A percentile compares a stretch with the other conserved stretches of the same genome.
These are phyloP conservation scores for Xylariaceae sp. DNA, from an alignment of 2,329 filamentous ascomycete species.

Conservation along the genomic window DNA sequence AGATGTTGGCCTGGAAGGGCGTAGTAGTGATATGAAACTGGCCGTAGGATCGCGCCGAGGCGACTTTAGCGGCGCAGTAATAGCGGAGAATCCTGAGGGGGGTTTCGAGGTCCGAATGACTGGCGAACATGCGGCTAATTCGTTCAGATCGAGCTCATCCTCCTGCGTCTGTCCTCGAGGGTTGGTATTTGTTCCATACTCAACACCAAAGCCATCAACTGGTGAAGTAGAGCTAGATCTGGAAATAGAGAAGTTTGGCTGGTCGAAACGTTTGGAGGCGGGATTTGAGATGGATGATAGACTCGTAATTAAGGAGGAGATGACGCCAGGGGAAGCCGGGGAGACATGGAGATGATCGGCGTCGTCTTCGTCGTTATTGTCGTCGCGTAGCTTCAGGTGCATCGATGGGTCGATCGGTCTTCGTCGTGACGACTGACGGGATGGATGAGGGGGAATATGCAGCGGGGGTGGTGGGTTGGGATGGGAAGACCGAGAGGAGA, in stretches of 20 bases:
- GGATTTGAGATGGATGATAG: slow-evolving; percentile 64
- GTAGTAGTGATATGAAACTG: slow-evolving; percentile 56
- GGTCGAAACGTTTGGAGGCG: slow-evolving; percentile 65
- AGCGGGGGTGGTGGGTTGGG: slow-evolving; percentile 12
- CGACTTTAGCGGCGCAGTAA: slow-evolving; percentile 60
- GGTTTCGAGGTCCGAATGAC: slow-evolving; percentile 77
- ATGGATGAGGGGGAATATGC: slow-evolving; percentile 30
- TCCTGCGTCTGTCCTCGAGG: slow-evolving; percentile 46
- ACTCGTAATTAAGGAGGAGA: slow-evolving; percentile 64
- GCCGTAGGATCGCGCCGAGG: slow-evolving; percentile 43
- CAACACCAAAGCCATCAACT: slow-evolving; percentile 58
- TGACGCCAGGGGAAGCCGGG: slow-evolving; percentile 62
- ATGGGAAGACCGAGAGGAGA: neutral
- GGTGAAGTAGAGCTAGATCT: slow-evolving; percentile 36
- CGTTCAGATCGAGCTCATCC: slow-evolving; percentile 46
- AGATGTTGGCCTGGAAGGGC: slow-evolving; percentile 56
- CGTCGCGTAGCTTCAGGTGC: slow-evolving; percentile 27
- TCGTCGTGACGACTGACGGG: slow-evolving; percentile 31
- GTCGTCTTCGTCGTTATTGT: slow-evolving; percentile 18
- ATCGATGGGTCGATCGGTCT: slow-evolving; percentile 31
- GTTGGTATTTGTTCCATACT: slow-evolving; percentile 62
- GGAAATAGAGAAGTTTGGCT: slow-evolving; percentile 39
- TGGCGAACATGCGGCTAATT: slow-evolving; percentile 60
- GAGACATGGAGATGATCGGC: slow-evolving; percentile 29
- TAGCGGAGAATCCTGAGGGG: slow-evolving; percentile 66